Percentiles rank a stretch among this genome's conserved stretches.
Conservation (phyloP, 257 asterid genomes). For the Echium plantagineum region DNA sequence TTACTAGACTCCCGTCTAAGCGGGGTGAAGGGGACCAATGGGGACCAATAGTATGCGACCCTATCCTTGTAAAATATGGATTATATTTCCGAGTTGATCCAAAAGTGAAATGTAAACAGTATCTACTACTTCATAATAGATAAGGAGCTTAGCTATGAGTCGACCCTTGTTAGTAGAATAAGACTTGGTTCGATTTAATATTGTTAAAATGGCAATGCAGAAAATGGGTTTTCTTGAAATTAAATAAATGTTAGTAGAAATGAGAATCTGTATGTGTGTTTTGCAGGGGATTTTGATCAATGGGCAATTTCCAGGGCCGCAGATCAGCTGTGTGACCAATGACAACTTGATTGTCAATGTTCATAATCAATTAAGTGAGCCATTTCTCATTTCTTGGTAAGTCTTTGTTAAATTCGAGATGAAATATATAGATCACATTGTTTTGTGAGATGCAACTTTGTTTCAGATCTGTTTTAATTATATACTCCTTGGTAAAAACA, state of each 20-base stretch:
- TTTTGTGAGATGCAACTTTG: background rate
- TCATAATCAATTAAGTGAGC: conserved; percentile 73
- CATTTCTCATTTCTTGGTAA: conserved; percentile 91
- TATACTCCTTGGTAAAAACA: too few species aligned
- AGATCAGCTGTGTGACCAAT: conserved; percentile 81
- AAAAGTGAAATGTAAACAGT: too few species aligned
- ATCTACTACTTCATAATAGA: too few species aligned
- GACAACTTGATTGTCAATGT: conserved; percentile 90
- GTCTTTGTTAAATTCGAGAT: background rate
- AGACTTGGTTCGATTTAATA: too few species aligned
- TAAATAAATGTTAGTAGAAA: conserved; percentile 1
- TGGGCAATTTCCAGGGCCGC: conserved; percentile 98
- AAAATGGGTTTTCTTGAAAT: conserved; percentile 14
- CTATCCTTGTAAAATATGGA: too few species aligned
- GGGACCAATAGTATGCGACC: too few species aligned
- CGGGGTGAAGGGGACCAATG: too few species aligned
- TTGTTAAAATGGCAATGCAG: background rate
- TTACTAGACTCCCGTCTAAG: too few species aligned
- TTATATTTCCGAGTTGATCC: too few species aligned
- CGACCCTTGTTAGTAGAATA: too few species aligned
- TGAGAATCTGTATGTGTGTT: conserved; percentile 13
- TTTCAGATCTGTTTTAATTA: background rate
- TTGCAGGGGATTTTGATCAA: conserved; percentile 86
- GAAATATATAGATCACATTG: background rate
- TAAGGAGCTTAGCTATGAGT: too few species aligned